A percentile compares a stretch with the other conserved stretches of the same genome.
These are phyloP conservation scores for Ophiostoma piceae DNA, from an alignment of 2,329 filamentous ascomycete genomes.

Conservation along the genomic window DNA sequence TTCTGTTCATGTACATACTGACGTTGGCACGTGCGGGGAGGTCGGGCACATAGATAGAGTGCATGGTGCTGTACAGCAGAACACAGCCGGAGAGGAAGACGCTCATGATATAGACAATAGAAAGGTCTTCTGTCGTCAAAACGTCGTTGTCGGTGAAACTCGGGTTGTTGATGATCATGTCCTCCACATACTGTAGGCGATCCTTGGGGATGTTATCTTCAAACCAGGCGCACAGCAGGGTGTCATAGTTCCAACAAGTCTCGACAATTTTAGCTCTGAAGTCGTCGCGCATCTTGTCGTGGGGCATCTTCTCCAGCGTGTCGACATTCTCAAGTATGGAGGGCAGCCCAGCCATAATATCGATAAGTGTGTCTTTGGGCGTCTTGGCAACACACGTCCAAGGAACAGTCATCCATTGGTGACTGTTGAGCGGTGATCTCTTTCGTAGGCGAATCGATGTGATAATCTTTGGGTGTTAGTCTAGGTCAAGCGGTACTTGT, in stretches of 20 bases:
- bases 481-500: background rate
- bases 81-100: constrained; percentile 26
- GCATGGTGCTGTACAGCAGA: constrained; percentile 28
- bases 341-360: constrained; percentile 27
- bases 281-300: background rate
- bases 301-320: constrained; percentile 15
- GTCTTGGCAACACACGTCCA: constrained; percentile 26
- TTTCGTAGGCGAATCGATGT: constrained; percentile 23
- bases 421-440: constrained; percentile 23
- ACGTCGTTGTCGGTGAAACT: constrained; percentile 4
- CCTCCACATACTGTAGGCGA: constrained; percentile 17
- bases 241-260: constrained; percentile 23
- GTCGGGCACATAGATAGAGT: constrained; percentile 19
- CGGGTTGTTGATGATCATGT: constrained; percentile 9
- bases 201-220: constrained; percentile 20
- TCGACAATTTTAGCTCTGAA: constrained; percentile 15
- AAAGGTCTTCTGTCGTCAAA: constrained; percentile 26
- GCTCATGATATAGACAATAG: constrained; percentile 26
- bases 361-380: constrained; percentile 27
- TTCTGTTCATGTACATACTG: constrained; percentile 23
- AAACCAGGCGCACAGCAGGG: constrained; percentile 26
- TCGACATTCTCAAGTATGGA: constrained; percentile 27
- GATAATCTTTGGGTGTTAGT: constrained; percentile 25
- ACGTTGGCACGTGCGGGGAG: constrained; percentile 21
- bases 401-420: constrained; percentile 28